Evolutionary conservation across 306 rosid species (phyloP), one percentile per base, ranked within the genome.

Genomic region (Malus asiatica): DNA sequence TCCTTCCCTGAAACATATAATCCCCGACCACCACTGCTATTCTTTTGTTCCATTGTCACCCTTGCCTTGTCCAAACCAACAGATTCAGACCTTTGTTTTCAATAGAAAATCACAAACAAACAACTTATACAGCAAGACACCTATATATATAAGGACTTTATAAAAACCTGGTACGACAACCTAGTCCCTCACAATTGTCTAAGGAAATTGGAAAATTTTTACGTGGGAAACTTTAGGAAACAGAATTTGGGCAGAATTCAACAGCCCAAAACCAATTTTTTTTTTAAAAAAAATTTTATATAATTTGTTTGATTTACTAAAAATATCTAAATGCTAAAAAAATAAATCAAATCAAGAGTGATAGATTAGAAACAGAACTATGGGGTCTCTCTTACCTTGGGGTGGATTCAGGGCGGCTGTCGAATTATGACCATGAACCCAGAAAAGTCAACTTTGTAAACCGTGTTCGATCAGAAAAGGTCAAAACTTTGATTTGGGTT

Each of bases 1-100:
- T 92, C 97, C 75, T 86, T 95, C 71, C 96, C 97, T 0, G 93
- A 92, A 80, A 90, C 79, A 82, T 70, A 83, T 66, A 92, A 88
- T 60, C 96, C 92, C 15, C 95, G 90, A 2, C 78, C 63, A 8
- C 38, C 78, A 40, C 70, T 48, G 32, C 76, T 68, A 58, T 81
- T 90, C 59, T 91, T 94, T 4, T 87, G 84, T 78, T 86, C 92
- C 85, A 86, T 59, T 6, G 85, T 84, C 42, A 22, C 80, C 0
- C 81, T 90, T 6, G 38, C 13, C 32, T 25, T 60, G 32, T 60
- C 35, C 66, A 27, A 25, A 23, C 11, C 66, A 63, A 63, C 18
- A 22, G 18, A 16, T 61, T 61, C 67, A 20, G 1, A 9, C 20
- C 66, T 18, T 29, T 29, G 66, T 32, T 32, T 63, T 32, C 68